Evolutionary conservation across 192 early-diverging fungal species (phyloP), one percentile per base, ranked within the genome.

Genomic region (Dispira parvispora): DNA sequence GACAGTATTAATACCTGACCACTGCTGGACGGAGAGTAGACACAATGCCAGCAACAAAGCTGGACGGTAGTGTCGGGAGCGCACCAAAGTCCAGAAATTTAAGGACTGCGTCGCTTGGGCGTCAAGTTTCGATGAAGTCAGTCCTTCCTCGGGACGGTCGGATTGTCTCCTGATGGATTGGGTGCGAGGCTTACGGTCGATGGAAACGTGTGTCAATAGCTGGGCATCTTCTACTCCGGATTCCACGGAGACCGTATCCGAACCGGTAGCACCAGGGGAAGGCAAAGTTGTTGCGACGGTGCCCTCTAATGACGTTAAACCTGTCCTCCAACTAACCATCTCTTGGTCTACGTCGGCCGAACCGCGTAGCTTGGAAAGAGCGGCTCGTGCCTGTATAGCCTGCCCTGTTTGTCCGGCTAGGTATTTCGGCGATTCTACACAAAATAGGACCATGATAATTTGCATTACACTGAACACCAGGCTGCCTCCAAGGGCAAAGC

Each of bases 1-100:
- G 11, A 91, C 89, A 11, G 86, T 88, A 69, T 92, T 95, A 68
- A 90, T 90, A 25, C 92, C 92, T 44, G 85, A 87, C 64, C 91
- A 84, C 71, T 95, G 92, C 69, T 95, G 92, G 0, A 83, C 69
- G 5, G 89, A 53, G 68, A 90, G 89, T 8, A 92, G 57, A 18
- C 88, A 74, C 2, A 91, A 46, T 5, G 81, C 79, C 50, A 84
- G 71, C 28, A 80, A 66, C 8, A 89, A 76, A 0, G 87, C 82
- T 18, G 77, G 78, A 26, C 83, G 78, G 56, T 84, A 87, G 6
- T 78, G 69, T 0, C 69, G 52, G 18, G 71, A 71, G 8, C 71
- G 64, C 13, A 77, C 55, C 20, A 77, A 61, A 67, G 73, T 68
- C 72, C 69, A 69, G 56, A 71, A 46, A 26, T 28, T 28, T 28